These are phyloP conservation scores for Hypoxylon intermedium DNA, from an alignment of 495 filamentous ascomycete genomes.

Conservation along the genomic window DNA sequence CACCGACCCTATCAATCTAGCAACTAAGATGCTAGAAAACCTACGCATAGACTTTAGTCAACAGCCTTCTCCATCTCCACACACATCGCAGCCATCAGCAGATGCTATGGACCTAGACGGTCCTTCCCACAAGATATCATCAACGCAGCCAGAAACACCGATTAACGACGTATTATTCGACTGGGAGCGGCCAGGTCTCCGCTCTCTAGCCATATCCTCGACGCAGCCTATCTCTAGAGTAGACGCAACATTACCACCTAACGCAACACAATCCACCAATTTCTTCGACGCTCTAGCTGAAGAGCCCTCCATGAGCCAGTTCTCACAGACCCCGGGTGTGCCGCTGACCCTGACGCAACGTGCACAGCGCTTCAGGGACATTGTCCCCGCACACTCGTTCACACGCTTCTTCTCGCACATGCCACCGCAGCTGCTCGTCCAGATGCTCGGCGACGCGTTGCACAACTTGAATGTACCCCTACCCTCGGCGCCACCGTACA, in stretches of 20 bases:
- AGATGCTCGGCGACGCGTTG: slow-evolving; percentile 78
- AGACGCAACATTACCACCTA: slow-evolving; percentile 40
- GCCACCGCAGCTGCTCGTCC: slow-evolving; percentile 76
- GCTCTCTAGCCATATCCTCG: slow-evolving; percentile 61
- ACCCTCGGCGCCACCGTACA: slow-evolving; percentile 50
- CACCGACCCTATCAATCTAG: slow-evolving; percentile 80
- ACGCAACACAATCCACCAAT: slow-evolving; percentile 42
- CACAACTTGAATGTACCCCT: slow-evolving; percentile 83
- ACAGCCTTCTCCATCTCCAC: slow-evolving; percentile 63
- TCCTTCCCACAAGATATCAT: slow-evolving; percentile 53
- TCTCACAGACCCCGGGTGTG: slow-evolving; percentile 80
- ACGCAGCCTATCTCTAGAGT: slow-evolving; percentile 57
- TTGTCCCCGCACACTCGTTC: slow-evolving; percentile 77
- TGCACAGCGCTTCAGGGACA: slow-evolving; percentile 86
- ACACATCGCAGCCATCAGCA: slow-evolving; percentile 47
- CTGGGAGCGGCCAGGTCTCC: slow-evolving; percentile 68
- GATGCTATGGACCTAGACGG: slow-evolving; percentile 64
- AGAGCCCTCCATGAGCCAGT: slow-evolving; percentile 92
- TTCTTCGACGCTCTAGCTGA: slow-evolving; percentile 74
- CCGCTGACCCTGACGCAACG: slow-evolving; percentile 83
- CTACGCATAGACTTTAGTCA: slow-evolving; percentile 90
- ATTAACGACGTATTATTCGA: slow-evolving; percentile 74
- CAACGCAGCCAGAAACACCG: slow-evolving; percentile 82
- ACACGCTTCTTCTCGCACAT: slow-evolving; percentile 91
- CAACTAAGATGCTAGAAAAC: slow-evolving; percentile 89